These are phyloP conservation scores for Kwoniella sp. DNA, from an alignment of 768 basidiomycete genomes.

Conservation along the genomic window DNA sequence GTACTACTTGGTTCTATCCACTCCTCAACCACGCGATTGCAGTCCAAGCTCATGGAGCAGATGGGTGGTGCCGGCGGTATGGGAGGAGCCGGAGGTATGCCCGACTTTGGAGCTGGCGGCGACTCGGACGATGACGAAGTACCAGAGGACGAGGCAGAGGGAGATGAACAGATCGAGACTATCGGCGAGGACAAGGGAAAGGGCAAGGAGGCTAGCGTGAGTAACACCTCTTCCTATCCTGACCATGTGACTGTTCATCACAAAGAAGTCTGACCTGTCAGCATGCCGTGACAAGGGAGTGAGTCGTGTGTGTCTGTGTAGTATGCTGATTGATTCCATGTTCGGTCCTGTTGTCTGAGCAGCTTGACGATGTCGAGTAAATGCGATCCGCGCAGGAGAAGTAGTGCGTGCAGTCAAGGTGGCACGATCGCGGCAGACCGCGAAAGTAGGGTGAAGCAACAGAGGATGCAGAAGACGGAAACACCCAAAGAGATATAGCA, in stretches of 20 bases:
- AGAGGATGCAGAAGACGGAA: too few relatives aligned
- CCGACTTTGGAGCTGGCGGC: constrained; percentile 22
- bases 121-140: constrained; percentile 40
- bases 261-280: too few relatives aligned
- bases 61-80: constrained; percentile 44
- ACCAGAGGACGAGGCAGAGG: constrained; percentile 38
- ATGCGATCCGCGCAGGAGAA: neutral
- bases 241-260: neutral
- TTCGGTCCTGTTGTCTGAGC: too few relatives aligned
- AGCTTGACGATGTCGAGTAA: constrained; percentile 34
- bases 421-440: too few relatives aligned
- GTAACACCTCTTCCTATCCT: neutral
- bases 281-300: too few relatives aligned
- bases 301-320: too few relatives aligned
- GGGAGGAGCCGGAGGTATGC: constrained; percentile 36
- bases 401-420: too few relatives aligned
- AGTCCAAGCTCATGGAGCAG: constrained; percentile 53
- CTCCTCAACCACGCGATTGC: neutral
- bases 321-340: neutral
- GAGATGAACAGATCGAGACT: constrained; percentile 38
- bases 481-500: too few relatives aligned
- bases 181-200: constrained; percentile 40
- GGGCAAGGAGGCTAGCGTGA: constrained; percentile 33
- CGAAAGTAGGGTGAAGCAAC: too few relatives aligned
- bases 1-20: constrained; percentile 1